These are phyloP conservation scores for Solanum piurae DNA, from an alignment of 257 asterid genomes.

Conservation along the genomic window DNA sequence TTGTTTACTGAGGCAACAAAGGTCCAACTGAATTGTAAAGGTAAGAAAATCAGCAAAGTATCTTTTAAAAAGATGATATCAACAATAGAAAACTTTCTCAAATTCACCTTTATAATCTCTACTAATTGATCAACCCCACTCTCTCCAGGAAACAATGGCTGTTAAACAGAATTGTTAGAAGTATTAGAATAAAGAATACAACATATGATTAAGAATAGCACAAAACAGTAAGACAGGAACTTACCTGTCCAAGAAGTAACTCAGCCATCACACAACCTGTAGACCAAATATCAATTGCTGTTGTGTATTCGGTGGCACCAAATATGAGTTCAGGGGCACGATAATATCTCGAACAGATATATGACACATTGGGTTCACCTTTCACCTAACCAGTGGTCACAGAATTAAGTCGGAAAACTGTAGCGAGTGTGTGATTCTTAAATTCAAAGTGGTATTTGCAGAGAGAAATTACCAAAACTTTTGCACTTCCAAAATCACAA, in stretches of 20 bases:
- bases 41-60: not conserved
- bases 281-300: slow-evolving; percentile 97
- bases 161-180: slow-evolving; percentile 23
- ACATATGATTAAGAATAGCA: not conserved
- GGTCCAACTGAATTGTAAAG: not conserved
- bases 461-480: slow-evolving; percentile 68
- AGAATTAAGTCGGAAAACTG: not conserved
- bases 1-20: not conserved
- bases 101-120: slow-evolving; percentile 81
- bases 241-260: slow-evolving; percentile 90
- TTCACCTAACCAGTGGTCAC: slow-evolving; percentile 53
- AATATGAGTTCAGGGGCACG: slow-evolving; percentile 99
- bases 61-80: not conserved
- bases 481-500: slow-evolving; percentile 98
- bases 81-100: not conserved
- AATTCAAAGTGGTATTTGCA: not conserved
- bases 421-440: not conserved
- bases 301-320: slow-evolving; percentile 96
- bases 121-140: slow-evolving; percentile 98
- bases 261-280: slow-evolving; percentile 99
- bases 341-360: slow-evolving; percentile 92
- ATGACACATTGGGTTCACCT: slow-evolving; percentile 96
- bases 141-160: slow-evolving; percentile 98
- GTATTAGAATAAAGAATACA: not conserved
- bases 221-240: not conserved